phyloP scores from a whole-genome alignment of 257 asterid species.

The Primulina eburnea region DNA sequence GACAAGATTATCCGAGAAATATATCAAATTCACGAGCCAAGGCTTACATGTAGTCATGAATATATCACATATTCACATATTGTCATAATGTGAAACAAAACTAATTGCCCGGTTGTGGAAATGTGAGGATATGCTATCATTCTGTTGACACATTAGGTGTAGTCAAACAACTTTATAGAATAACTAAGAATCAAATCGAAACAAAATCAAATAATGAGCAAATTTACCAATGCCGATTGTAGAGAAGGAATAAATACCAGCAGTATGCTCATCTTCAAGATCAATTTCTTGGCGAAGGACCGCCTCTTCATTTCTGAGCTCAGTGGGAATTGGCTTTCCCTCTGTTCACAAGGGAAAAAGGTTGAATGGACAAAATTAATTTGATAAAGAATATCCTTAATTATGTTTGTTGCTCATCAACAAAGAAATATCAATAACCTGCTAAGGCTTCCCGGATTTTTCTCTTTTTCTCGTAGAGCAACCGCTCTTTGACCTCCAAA shows the following conservation, averaged over 20 bases:
- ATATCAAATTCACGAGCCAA: neutral
- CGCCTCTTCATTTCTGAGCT: conserved; percentile 90
- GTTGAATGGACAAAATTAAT: neutral
- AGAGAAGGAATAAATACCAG: conserved; percentile 40
- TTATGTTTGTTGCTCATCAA: neutral
- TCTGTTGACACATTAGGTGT: neutral
- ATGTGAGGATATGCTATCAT: neutral
- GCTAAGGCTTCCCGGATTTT: conserved; percentile 74
- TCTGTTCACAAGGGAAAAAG: conserved; percentile 37
- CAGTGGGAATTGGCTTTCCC: conserved; percentile 97
- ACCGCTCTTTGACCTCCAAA: conserved; percentile 87
- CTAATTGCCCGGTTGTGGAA: neutral
- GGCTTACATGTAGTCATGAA: neutral
- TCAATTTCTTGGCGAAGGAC: conserved; percentile 89
- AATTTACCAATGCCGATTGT: too few species aligned
- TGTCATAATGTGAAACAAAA: neutral
- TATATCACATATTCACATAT: neutral
- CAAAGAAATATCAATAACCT: conserved; percentile 35
- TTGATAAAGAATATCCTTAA: neutral
- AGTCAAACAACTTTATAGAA: neutral
- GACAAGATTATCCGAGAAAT: neutral
- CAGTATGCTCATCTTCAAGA: conserved; percentile 85
- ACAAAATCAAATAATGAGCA: neutral
- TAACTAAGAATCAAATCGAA: neutral
- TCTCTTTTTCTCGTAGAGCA: conserved; percentile 85